Evolutionary conservation across 306 rosid species (phyloP), one percentile per base, ranked within the genome.

Genomic region (Fragaria nilgerrensis): DNA sequence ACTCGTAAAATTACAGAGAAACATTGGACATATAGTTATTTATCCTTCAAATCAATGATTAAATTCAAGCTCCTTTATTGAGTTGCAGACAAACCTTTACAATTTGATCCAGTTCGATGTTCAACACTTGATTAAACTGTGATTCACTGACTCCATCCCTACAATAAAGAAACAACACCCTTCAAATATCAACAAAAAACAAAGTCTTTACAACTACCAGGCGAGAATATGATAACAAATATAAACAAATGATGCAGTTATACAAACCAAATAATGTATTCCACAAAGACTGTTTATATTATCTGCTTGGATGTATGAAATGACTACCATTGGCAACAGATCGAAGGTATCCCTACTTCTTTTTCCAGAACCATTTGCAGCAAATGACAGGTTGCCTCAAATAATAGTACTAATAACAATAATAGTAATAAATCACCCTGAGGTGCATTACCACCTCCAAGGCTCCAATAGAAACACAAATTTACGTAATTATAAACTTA

Each of bases 91-190:
- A 8, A 79, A 95, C 98, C 98, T 92, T 90, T 56, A 84, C 80
- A 62, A 95, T 95, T 84, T 92, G 98, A 82, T 86, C 89, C 81
- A 95, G 81, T 90, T 95, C 98, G 10, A 95, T 82, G 75, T 88
- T 84, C 88, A 95, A 81, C 70, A 95, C 97, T 85, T 92, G 97
- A 45, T 83, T 84, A 78, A 95, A 95, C 74, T 95, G 98, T 14
- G 98, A 92, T 82, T 95, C 96, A 56, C 98, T 82, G 29, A 95
- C 96, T 52, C 97, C 98, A 69, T 95, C 98, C 90, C 98, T 95
- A 85, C 66, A 67, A 85, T 27, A 73, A 20, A 72, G 17, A 72
- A 63, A 48, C 14, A 70, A 47, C 17, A 25, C 17, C 7, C 75
- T 80, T 80, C 75, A 70, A 32, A 52, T 23, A 76, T 70, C 68